Conservation (phyloP, 2,329 filamentous ascomycete species). For the Beauveria pseudobassiana region DNA sequence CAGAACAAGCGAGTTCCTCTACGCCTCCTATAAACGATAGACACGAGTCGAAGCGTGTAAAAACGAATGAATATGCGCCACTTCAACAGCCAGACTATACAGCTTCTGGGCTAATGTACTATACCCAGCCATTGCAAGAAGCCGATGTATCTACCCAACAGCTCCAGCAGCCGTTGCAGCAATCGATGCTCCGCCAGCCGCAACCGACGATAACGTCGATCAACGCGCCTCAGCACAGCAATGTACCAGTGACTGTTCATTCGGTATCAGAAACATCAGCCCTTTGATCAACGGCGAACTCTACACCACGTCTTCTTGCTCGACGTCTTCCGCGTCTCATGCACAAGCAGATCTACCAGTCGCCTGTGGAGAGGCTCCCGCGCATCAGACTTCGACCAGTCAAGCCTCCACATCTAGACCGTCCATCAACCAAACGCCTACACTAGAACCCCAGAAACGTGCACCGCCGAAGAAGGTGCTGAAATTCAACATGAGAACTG, state of each 20-base stretch:
- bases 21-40: background rate
- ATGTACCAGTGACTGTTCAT: background rate
- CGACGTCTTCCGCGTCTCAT: background rate
- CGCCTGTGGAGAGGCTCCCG: background rate
- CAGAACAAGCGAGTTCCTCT: background rate
- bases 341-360: background rate
- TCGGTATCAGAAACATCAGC: background rate
- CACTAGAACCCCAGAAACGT: background rate
- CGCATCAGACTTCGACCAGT: background rate
- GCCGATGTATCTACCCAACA: background rate
- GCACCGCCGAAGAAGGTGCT: conserved; percentile 37
- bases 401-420: background rate
- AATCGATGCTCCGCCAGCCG: background rate
- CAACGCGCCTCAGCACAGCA: background rate
- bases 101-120: background rate
- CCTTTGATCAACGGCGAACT: too few relatives aligned
- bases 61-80: conserved; percentile 24
- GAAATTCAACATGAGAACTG: conserved; percentile 51
- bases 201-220: background rate
- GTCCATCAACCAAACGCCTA: background rate
- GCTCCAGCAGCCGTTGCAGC: background rate
- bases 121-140: background rate
- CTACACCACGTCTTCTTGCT: background rate
- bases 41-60: conserved; percentile 32
- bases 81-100: conserved; percentile 9